A percentile compares a stretch with the other conserved stretches of the same genome.
These are phyloP conservation scores for Trichophyton benhamiae DNA, from an alignment of 2,329 filamentous ascomycete genomes.

Conservation along the genomic window DNA sequence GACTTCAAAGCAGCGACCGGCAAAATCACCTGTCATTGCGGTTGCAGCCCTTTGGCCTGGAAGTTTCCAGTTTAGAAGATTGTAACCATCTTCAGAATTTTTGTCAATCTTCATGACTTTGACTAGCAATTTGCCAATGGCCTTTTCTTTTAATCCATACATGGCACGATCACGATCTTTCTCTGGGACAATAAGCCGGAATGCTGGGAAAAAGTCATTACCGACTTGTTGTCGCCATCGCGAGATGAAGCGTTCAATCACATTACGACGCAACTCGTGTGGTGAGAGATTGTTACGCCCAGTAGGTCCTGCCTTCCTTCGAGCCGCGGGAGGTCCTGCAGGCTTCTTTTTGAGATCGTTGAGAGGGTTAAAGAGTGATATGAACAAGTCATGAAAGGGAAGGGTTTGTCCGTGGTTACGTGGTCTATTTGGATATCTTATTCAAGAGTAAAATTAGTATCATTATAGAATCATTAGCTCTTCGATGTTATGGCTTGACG, in stretches of 20 bases:
- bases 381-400: conserved; percentile 68
- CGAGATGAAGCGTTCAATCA: conserved; percentile 76
- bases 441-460: background rate
- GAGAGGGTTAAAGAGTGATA: conserved; percentile 67
- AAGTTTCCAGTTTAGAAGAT: conserved; percentile 81
- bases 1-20: conserved; percentile 75
- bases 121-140: conserved; percentile 80
- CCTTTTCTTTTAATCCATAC: conserved; percentile 88
- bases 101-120: conserved; percentile 86
- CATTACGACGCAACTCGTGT: conserved; percentile 63
- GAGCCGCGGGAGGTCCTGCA: conserved; percentile 41
- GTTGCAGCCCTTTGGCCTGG: conserved; percentile 55
- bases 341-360: conserved; percentile 65
- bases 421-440: conserved; percentile 68
- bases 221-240: conserved; percentile 83
- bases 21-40: conserved; percentile 77
- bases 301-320: conserved; percentile 46
- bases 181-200: conserved; percentile 82
- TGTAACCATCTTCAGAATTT: conserved; percentile 77
- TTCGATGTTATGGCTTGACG: background rate
- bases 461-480: background rate
- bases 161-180: conserved; percentile 86
- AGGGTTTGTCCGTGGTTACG: conserved; percentile 68
- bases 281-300: conserved; percentile 44
- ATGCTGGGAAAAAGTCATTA: conserved; percentile 80